Evolutionary conservation across 164 flowering plant genomes (phyloP).

Genomic region (Dillenia turbinata): DNA sequence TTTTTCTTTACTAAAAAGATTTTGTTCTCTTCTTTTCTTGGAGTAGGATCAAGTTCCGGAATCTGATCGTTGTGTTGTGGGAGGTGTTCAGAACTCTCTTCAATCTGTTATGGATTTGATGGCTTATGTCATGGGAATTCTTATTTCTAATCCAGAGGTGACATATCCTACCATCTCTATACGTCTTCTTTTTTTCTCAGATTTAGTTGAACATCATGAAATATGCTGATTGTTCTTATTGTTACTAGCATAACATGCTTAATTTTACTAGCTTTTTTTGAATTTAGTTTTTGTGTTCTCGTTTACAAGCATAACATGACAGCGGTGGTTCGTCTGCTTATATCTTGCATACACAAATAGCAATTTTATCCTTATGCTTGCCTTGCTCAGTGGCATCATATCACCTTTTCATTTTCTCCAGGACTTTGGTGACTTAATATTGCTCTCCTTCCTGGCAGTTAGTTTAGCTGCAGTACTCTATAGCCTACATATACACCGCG

Average conservation of each 20-base stretch:
- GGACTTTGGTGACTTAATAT: constrained; percentile 53
- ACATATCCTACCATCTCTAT: not conserved
- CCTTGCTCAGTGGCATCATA: no score
- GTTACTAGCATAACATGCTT: no score
- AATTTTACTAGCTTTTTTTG: not conserved
- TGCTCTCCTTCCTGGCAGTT: constrained; percentile 47
- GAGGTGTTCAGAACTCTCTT: constrained; percentile 84
- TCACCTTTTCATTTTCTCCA: constrained; percentile 7
- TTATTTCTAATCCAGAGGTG: constrained; percentile 78
- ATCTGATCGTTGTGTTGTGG: constrained; percentile 76
- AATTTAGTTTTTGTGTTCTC: not conserved
- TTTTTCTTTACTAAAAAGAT: no score
- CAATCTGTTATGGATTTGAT: constrained; percentile 67
- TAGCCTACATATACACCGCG: constrained; percentile 37
- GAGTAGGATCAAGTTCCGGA: constrained; percentile 75
- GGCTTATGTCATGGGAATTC: constrained; percentile 64
- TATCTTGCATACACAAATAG: no score
- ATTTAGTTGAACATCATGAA: no score
- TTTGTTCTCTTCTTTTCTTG: not conserved
- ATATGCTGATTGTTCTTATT: no score
- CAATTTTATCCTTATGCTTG: no score
- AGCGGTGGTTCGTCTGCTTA: no score
- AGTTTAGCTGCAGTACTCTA: constrained; percentile 51
- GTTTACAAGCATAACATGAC: no score
- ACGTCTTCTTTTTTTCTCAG: not conserved